Evolutionary conservation across 2,329 filamentous ascomycete species (phyloP).

Genomic region (Pseudopyricularia cyperi): DNA sequence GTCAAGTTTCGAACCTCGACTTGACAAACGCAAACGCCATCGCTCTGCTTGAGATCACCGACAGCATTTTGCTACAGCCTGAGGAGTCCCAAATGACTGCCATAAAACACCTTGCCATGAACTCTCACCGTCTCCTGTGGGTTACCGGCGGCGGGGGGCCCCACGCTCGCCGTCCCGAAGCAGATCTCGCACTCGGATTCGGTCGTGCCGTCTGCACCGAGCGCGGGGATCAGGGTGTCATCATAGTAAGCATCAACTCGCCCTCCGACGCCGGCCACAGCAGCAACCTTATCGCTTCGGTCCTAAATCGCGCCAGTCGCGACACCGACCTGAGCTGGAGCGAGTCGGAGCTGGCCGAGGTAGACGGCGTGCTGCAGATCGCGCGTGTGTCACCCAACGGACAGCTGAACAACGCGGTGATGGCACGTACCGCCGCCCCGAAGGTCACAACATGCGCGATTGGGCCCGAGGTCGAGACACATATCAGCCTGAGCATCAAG

Average conservation of each 20-base stretch:
- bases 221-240: not conserved
- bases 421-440: not conserved
- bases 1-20: no score
- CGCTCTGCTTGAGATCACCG: no score
- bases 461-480: not conserved
- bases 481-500: not conserved
- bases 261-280: not conserved
- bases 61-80: no score
- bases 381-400: not conserved
- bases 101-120: no score
- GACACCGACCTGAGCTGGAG: not conserved
- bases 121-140: no score
- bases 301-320: not conserved
- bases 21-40: no score
- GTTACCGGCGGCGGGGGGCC: no score
- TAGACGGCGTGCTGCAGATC: conserved; percentile 11
- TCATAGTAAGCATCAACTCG: not conserved
- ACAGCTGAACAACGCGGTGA: not conserved
- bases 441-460: no score
- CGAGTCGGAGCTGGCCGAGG: conserved; percentile 12
- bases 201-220: not conserved
- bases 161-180: no score
- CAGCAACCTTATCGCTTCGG: not conserved
- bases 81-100: no score
- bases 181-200: no score